phyloP scores from a whole-genome alignment of 2,329 filamentous ascomycete genomes.

The Alternaria rosae region DNA sequence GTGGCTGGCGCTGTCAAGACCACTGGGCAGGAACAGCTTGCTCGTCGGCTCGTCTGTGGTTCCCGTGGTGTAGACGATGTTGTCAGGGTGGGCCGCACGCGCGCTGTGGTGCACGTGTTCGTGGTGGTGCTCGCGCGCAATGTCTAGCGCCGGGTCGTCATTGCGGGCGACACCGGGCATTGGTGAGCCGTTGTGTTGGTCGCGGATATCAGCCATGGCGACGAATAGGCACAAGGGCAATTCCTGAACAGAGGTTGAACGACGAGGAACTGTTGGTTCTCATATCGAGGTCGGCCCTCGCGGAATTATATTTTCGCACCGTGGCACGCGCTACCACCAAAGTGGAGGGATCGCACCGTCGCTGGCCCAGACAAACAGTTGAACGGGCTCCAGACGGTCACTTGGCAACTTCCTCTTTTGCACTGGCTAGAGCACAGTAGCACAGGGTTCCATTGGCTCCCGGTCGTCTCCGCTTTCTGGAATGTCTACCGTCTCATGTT shows the following conservation, averaged over 20 bases:
- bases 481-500: constrained; percentile 20
- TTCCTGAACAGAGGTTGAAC: constrained; percentile 35
- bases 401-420: constrained; percentile 50
- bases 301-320: constrained; percentile 45
- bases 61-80: constrained; percentile 45
- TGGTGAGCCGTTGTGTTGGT: constrained; percentile 44
- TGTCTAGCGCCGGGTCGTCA: constrained; percentile 48
- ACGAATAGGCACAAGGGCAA: constrained; percentile 35
- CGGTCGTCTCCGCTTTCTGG: constrained; percentile 42
- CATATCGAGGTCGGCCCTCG: constrained; percentile 19
- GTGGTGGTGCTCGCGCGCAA: constrained; percentile 49
- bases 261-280: constrained; percentile 35
- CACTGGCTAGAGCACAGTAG: constrained; percentile 27
- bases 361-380: constrained; percentile 37
- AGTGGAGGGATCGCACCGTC: constrained; percentile 35
- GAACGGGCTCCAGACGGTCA: constrained; percentile 23
- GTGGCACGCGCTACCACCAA: constrained; percentile 37
- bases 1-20: constrained; percentile 43
- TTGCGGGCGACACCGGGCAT: constrained; percentile 45
- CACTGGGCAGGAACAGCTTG: constrained; percentile 47
- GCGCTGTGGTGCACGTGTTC: constrained; percentile 49
- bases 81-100: constrained; percentile 38
- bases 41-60: constrained; percentile 45
- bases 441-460: constrained; percentile 34
- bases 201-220: constrained; percentile 44